Base-by-base conservation (phyloP, 495 filamentous ascomycete species). In the Clavariopsis aquatica region DNA sequence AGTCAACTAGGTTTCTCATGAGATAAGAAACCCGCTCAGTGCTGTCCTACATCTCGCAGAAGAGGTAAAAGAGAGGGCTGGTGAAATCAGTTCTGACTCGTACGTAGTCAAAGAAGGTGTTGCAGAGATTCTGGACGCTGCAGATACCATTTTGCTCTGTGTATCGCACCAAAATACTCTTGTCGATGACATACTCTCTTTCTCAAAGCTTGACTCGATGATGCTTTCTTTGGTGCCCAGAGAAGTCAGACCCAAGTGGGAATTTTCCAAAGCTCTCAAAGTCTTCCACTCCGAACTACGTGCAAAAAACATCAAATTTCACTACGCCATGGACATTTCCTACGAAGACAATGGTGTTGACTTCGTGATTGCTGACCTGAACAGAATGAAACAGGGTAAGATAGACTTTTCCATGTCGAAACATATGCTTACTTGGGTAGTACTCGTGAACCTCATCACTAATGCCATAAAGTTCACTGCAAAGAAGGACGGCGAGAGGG, bases 381-480 rank as follows among this genome's bases (percentile, higher is more conserved):
- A 69, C 43, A 60, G 75, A 22, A 69, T 77, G 31, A 68, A 64
- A 13, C 75, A 77, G 58, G 61, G 61, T 57, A 64, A 20, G 1
- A 20, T 20, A 6, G 2, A 8, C 38, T 31, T 27, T 24, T 49
- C 5, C 38, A 9, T 63, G 19, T 8, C 8, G 15, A 29, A 15
- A 23, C 2, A 12, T 34, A 10, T 31, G 28, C 28, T 57, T 4
- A 64, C 41, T 10, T 19, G 22, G 19, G 9, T n/a, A 64, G 71
- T 77, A 0, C 58, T 77, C 19, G 67, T 76, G 24, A 77, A 77
- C 62, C 65, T 77, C 4, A 59, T 77, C 13, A 73, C 71, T 20
- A 77, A 75, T 52, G 72, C 75, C 0, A 75, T 77, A 57, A 77
- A 77, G 52, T 77, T 77, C 62, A 77, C 75, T 0, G 64, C 71